Evolutionary conservation across 2,329 filamentous ascomycete genomes (phyloP).

Genomic region (Pestalotiopsis sp.): DNA sequence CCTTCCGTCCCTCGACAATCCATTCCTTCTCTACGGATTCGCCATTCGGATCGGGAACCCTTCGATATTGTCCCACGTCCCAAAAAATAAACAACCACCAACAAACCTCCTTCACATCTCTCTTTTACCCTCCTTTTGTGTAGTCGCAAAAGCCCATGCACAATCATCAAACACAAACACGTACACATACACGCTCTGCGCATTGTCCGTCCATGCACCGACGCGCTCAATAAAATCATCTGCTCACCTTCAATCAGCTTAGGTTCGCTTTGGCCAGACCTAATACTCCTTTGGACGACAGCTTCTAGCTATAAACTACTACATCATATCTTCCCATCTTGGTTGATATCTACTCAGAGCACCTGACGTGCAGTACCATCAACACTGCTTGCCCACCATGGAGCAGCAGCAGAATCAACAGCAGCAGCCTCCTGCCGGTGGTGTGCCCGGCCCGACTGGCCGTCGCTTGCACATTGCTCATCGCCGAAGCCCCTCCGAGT

Average conservation of each 20-base stretch:
- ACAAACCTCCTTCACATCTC: slow-evolving; percentile 47
- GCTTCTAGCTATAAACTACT: background rate
- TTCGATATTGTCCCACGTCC: slow-evolving; percentile 30
- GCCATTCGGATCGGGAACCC: slow-evolving; percentile 17
- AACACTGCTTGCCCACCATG: slow-evolving; percentile 41
- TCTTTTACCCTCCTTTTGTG: slow-evolving; percentile 44
- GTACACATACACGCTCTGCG: slow-evolving; percentile 17
- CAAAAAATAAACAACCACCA: slow-evolving; percentile 21
- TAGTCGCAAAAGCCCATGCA: slow-evolving; percentile 38
- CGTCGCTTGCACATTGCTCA: slow-evolving; percentile 97
- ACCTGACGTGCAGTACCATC: slow-evolving; percentile 47
- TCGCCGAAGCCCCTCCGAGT: slow-evolving; percentile 93
- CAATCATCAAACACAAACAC: slow-evolving; percentile 21
- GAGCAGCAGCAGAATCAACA: slow-evolving; percentile 39
- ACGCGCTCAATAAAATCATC: slow-evolving; percentile 19
- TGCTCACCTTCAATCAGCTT: slow-evolving; percentile 21
- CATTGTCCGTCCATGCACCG: slow-evolving; percentile 23
- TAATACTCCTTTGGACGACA: background rate
- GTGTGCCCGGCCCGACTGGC: slow-evolving; percentile 74
- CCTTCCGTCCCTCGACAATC: slow-evolving; percentile 22
- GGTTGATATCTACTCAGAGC: slow-evolving; percentile 40
- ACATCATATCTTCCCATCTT: slow-evolving; percentile 3
- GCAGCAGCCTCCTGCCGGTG: slow-evolving; percentile 54
- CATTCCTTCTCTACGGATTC: slow-evolving; percentile 29
- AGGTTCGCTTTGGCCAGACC: background rate